These are phyloP conservation scores for Chondrus crispus DNA, from an alignment of 23 red algal species.

Conservation along the genomic window DNA sequence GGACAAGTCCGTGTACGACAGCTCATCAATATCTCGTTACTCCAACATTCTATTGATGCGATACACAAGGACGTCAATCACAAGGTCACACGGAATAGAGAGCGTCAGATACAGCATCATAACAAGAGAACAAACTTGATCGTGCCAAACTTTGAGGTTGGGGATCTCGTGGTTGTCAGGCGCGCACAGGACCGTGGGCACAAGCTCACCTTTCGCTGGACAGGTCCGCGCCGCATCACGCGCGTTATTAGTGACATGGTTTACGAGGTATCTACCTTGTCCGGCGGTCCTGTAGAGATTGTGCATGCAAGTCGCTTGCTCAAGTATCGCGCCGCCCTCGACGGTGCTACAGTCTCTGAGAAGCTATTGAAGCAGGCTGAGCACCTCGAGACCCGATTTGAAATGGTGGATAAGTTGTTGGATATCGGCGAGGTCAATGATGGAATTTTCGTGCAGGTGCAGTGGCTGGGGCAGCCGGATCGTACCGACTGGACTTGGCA, in stretches of 20 bases:
- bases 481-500: conserved; percentile 5
- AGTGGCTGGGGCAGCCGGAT: neutral
- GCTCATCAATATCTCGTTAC: neutral
- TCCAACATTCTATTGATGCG: neutral
- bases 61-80: neutral
- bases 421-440: neutral
- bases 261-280: neutral
- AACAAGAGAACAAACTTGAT: conserved; percentile 1
- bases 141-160: neutral
- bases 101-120: neutral
- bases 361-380: neutral
- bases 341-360: neutral
- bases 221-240: neutral
- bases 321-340: neutral
- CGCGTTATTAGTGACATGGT: neutral
- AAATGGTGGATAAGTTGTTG: conserved; percentile 5
- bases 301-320: neutral
- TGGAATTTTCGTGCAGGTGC: neutral
- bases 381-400: neutral
- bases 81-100: neutral
- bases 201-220: conserved; percentile 2
- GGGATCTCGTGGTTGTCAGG: conserved; percentile 1
- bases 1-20: neutral
- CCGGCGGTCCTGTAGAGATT: neutral
- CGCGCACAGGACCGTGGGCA: neutral